A percentile compares a stretch with the other conserved stretches of the same genome.
phyloP scores from a whole-genome alignment of 2,329 filamentous ascomycete species.

The Monosporascus sp. region DNA sequence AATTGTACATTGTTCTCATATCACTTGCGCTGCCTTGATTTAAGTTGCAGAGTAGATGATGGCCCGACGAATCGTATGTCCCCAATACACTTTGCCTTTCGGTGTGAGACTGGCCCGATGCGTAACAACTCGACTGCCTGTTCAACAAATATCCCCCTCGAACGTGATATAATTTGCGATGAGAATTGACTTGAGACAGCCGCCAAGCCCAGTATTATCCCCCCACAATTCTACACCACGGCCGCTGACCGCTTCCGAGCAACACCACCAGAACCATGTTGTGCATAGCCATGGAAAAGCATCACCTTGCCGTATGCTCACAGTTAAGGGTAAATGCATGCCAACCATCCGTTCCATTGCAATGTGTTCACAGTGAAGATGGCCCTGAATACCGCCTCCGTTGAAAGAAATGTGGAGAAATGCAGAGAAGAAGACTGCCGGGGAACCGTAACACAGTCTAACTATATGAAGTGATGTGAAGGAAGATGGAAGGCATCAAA shows the following conservation, averaged over 20 bases:
- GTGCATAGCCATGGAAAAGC: background rate
- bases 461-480: conserved; percentile 27
- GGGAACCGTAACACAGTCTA: conserved; percentile 2
- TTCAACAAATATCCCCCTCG: background rate
- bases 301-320: background rate
- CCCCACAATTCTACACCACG: background rate
- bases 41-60: background rate
- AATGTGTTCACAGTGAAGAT: background rate
- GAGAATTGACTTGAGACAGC: background rate
- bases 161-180: background rate
- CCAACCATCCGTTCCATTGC: background rate
- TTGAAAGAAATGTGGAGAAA: background rate
- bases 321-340: background rate
- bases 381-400: background rate
- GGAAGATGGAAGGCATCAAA: conserved; percentile 43
- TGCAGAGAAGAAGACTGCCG: background rate
- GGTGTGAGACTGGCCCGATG: background rate
- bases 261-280: background rate
- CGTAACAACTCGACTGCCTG: background rate
- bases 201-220: background rate
- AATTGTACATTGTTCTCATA: background rate
- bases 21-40: background rate
- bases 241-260: background rate
- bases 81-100: background rate
- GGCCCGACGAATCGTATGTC: too few relatives aligned